Conservation (phyloP, 2,329 filamentous ascomycete genomes). For the Lecanicillium sp. region DNA sequence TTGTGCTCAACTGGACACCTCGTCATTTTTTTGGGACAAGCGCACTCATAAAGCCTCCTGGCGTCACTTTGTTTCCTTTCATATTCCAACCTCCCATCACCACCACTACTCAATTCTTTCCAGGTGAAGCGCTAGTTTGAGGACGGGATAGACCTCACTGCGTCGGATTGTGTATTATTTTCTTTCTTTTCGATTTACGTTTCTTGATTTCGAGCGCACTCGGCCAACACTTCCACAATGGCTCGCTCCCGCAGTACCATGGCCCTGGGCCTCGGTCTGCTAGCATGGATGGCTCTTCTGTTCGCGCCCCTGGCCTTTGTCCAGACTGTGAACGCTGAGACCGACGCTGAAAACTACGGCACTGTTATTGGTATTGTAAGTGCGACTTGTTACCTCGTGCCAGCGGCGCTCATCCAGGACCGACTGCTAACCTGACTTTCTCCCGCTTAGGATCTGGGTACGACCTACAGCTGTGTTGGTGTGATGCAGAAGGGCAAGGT, state of each 20-base stretch:
- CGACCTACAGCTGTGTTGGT: conserved; percentile 84
- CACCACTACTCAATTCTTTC: conserved; percentile 17
- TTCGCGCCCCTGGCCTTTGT: conserved; percentile 84
- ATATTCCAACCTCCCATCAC: conserved; percentile 18
- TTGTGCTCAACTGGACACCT: conserved; percentile 37
- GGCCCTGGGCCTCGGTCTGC: conserved; percentile 76
- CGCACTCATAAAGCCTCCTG: conserved; percentile 27
- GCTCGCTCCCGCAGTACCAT: conserved; percentile 58
- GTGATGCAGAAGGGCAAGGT: conserved; percentile 95
- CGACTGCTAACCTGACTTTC: conserved; percentile 16
- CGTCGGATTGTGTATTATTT: conserved; percentile 17
- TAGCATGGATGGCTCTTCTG: conserved; percentile 87
- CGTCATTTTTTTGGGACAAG: conserved; percentile 25
- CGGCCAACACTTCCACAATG: conserved; percentile 29
- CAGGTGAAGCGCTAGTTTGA: conserved; percentile 23
- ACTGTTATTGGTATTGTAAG: conserved; percentile 86
- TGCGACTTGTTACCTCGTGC: conserved; percentile 13
- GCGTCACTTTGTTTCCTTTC: conserved; percentile 12
- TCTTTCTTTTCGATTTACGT: conserved; percentile 14
- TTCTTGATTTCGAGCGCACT: conserved; percentile 12
- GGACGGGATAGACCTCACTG: conserved; percentile 19
- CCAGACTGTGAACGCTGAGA: conserved; percentile 62
- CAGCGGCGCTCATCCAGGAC: background rate
- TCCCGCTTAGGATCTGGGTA: conserved; percentile 62
- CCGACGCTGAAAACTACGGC: conserved; percentile 68